A percentile compares a stretch with the other conserved stretches of the same genome.
phyloP scores from a whole-genome alignment of 441 rosid genomes.

The Aquilaria agallochum region DNA sequence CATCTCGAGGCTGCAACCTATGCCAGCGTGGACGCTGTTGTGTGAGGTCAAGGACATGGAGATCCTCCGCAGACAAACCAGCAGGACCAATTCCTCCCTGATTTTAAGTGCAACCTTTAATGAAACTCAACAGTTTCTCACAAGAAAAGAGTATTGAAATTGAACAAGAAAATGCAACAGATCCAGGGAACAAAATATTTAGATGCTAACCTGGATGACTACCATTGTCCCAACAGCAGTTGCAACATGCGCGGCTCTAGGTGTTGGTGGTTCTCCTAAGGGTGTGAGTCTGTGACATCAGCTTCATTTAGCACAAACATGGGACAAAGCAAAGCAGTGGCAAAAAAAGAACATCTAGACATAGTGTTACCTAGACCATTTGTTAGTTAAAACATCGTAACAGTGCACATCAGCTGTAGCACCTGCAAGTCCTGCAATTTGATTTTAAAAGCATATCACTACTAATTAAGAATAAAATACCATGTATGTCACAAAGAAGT shows the following conservation, averaged over 20 bases:
- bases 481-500: no score
- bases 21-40: constrained; percentile 94
- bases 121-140: constrained; percentile 14
- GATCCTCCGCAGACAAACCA: constrained; percentile 96
- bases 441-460: constrained; percentile 2
- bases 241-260: constrained; percentile 97
- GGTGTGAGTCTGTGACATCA: constrained; percentile 59
- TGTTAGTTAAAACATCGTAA: constrained; percentile 79
- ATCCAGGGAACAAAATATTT: constrained; percentile 3
- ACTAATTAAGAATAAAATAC: no score
- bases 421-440: constrained; percentile 79
- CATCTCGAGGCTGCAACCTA: constrained; percentile 35
- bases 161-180: constrained; percentile 1
- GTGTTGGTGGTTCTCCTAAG: constrained; percentile 88
- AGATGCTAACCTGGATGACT: constrained; percentile 70
- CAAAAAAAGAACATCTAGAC: not conserved
- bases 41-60: constrained; percentile 92
- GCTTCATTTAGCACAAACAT: constrained; percentile 2
- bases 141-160: not conserved
- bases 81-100: constrained; percentile 98
- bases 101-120: constrained; percentile 17
- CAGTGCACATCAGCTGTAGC: constrained; percentile 95
- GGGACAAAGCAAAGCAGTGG: not conserved
- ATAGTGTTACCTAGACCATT: constrained; percentile 75
- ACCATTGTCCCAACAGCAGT: constrained; percentile 97